phyloP scores from a whole-genome alignment of 2,329 filamentous ascomycete species.

The Venturia oleaginea region DNA sequence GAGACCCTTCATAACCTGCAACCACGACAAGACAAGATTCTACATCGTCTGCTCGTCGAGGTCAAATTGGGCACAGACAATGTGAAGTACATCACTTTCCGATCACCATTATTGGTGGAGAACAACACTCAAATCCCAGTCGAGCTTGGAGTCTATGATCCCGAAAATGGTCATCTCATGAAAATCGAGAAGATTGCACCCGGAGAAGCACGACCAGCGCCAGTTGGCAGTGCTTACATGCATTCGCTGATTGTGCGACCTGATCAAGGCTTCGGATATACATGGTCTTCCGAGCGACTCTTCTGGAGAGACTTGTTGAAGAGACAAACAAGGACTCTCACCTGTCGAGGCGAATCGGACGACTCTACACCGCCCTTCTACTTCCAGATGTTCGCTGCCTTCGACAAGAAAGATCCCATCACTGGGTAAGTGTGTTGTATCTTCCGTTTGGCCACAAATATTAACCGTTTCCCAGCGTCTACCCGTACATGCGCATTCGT shows the following conservation, averaged over 20 bases:
- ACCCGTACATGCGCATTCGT: conserved; percentile 90
- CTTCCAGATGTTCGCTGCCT: conserved; percentile 87
- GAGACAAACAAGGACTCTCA: conserved; percentile 74
- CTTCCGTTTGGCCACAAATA: conserved; percentile 12
- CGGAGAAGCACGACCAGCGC: conserved; percentile 79
- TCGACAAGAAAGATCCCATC: conserved; percentile 73
- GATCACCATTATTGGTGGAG: conserved; percentile 84
- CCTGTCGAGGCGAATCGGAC: conserved; percentile 77
- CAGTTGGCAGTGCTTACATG: conserved; percentile 83
- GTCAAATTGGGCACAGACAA: conserved; percentile 84
- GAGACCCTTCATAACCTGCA: conserved; percentile 83
- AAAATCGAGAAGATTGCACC: conserved; percentile 98
- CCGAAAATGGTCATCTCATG: conserved; percentile 78
- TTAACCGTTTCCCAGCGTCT: conserved; percentile 46
- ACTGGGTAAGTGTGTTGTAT: conserved; percentile 46
- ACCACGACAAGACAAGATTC: conserved; percentile 73
- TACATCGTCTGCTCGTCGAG: conserved; percentile 87
- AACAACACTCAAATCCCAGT: conserved; percentile 96
- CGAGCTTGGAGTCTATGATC: conserved; percentile 84
- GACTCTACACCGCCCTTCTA: conserved; percentile 73
- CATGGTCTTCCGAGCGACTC: conserved; percentile 82
- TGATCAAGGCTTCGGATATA: conserved; percentile 92
- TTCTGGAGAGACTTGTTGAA: conserved; percentile 91
- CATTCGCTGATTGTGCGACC: conserved; percentile 83
- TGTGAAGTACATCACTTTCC: conserved; percentile 93